These are phyloP conservation scores for Elymus sibiricus DNA, from an alignment of 176 grass and related monocot genomes.

Conservation along the genomic window DNA sequence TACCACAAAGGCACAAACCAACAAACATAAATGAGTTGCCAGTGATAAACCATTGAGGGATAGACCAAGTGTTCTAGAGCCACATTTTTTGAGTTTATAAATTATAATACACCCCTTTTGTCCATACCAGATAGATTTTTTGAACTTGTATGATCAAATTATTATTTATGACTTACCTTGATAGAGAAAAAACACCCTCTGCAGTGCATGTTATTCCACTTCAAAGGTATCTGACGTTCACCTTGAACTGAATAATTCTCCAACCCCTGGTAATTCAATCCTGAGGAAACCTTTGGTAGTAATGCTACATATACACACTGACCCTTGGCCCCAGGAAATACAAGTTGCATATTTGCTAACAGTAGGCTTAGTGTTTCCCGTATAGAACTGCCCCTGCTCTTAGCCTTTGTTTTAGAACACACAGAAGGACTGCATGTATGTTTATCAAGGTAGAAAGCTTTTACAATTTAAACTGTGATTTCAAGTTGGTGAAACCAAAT, in stretches of 20 bases:
- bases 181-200: background rate
- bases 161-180: background rate
- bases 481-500: background rate
- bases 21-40: background rate
- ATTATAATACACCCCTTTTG: background rate
- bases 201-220: background rate
- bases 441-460: background rate
- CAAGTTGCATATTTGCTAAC: too few species aligned
- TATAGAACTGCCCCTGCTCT: background rate
- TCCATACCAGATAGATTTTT: background rate
- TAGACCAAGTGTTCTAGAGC: background rate
- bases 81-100: background rate
- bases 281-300: background rate
- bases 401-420: background rate
- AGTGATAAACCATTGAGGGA: background rate
- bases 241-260: background rate
- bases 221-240: background rate
- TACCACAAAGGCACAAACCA: background rate
- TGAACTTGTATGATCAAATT: constrained; percentile 3
- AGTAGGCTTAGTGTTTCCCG: background rate
- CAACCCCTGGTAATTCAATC: background rate
- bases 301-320: too few species aligned
- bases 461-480: background rate
- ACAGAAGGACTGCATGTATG: background rate
- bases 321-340: too few species aligned